Evolutionary conservation across 139 green algal genomes (phyloP).

Genomic region (Coccomyxa sp.): DNA sequence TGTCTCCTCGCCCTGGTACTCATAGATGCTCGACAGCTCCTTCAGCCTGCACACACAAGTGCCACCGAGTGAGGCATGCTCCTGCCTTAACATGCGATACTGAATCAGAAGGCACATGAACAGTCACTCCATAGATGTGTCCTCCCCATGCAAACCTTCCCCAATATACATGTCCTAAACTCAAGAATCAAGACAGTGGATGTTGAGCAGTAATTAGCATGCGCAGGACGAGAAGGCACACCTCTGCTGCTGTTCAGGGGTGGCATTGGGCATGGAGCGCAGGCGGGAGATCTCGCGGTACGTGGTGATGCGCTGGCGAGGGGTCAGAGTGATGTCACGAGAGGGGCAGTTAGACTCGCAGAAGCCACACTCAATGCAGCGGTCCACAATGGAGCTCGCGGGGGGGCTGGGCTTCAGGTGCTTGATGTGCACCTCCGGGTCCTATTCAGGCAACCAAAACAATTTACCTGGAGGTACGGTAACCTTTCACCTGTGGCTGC

Average conservation of each 20-base stretch:
- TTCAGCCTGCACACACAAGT: slow-evolving; percentile 33
- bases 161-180: too few relatives aligned
- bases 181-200: too few relatives aligned
- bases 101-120: not conserved
- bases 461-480: too few relatives aligned
- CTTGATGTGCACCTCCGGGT: slow-evolving; percentile 83
- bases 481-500: too few relatives aligned
- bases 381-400: slow-evolving; percentile 72
- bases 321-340: slow-evolving; percentile 88
- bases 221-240: not conserved
- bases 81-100: not conserved
- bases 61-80: not conserved
- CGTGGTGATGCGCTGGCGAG: slow-evolving; percentile 89
- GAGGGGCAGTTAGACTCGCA: slow-evolving; percentile 97
- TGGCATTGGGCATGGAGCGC: slow-evolving; percentile 29
- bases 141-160: too few relatives aligned
- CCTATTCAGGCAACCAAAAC: slow-evolving; percentile 11
- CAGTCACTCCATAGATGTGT: too few relatives aligned
- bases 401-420: slow-evolving; percentile 83
- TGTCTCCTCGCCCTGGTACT: slow-evolving; percentile 82
- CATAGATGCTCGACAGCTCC: slow-evolving; percentile 61
- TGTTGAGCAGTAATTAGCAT: too few relatives aligned
- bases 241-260: slow-evolving; percentile 50
- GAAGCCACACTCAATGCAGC: slow-evolving; percentile 99
- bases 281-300: slow-evolving; percentile 89